Conservation (phyloP, 2,329 filamentous ascomycete genomes). For the Colletotrichum sp. region DNA sequence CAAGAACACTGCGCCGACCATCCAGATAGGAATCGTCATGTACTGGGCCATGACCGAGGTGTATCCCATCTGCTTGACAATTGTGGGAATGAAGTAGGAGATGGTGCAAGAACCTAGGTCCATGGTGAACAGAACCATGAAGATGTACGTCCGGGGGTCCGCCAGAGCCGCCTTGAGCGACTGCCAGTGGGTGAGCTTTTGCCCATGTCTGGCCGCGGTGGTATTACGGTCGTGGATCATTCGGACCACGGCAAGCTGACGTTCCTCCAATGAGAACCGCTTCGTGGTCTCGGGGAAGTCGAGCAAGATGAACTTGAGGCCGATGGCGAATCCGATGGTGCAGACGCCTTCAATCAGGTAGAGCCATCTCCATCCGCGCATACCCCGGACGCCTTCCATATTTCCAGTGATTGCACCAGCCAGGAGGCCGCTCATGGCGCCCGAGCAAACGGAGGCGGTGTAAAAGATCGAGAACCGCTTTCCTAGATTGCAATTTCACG, state of each 20-base stretch:
- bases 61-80: constrained; percentile 54
- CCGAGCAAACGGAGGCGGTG: constrained; percentile 55
- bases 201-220: constrained; percentile 3
- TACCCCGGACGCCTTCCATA: constrained; percentile 46
- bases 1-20: constrained; percentile 29
- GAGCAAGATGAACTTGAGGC: constrained; percentile 49
- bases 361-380: constrained; percentile 53
- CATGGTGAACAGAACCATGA: constrained; percentile 55
- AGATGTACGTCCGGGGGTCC: constrained; percentile 52
- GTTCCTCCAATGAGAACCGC: constrained; percentile 41
- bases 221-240: constrained; percentile 27
- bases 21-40: constrained; percentile 43
- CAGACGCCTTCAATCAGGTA: constrained; percentile 43
- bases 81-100: constrained; percentile 58
- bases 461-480: constrained; percentile 59
- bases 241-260: constrained; percentile 43
- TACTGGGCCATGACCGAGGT: constrained; percentile 48
- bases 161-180: constrained; percentile 37
- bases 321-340: constrained; percentile 42
- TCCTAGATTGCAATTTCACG: constrained; percentile 28
- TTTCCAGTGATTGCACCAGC: constrained; percentile 49
- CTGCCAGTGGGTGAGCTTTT: constrained; percentile 30
- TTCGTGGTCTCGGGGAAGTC: constrained; percentile 54
- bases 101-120: constrained; percentile 41
- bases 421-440: constrained; percentile 52